Base-by-base conservation (phyloP, 2,329 filamentous ascomycete species). In the Penicillium fuscoglaucum region DNA sequence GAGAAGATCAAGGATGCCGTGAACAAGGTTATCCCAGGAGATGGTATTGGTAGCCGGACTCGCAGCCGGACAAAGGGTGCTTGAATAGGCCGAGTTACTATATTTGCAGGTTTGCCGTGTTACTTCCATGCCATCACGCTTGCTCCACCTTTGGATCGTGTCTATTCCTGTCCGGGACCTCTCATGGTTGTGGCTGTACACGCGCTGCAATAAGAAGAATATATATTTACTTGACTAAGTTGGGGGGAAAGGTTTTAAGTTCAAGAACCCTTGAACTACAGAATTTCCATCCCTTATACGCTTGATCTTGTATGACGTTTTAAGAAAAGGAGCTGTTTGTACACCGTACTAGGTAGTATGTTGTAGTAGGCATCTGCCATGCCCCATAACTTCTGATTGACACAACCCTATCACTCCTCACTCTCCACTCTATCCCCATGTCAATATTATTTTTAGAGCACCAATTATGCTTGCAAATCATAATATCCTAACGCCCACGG, bases 21-120 rank as follows among this genome's bases (percentile, higher is more conserved):
- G 50, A 72, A 70, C 54, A 69, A 67, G 54, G 51, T 59, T 9
- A 59, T 70, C 31, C 65, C 71, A 10, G 64, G 62, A 21, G 71
- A 72, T 64, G 72, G 74, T 10, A 69, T 74, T 58, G 73, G 75
- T 35, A 76, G 72, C 60, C 68, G 74, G 37, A 77, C 75, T 43
- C 72, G 75, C 50, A 76, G 73, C 61, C 73, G 74, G 29, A 73
- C 72, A 48, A 72, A 76, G 63, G 63, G 62, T 41, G 60, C 66
- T 19, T 67, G 52, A 47, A 46, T 31, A 12, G 15, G 17, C 15
- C 7, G 5, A 9, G 6, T 12, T 12, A 44, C 15, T 26, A 3
- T 44, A 26, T 15, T 15, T 13, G 21, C 13, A 26, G 45, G 2
- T 9, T 17, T 19, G 21, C n/a, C 9, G 31, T 39, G n/a, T 13